A percentile compares a stretch with the other conserved stretches of the same genome.
Conservation (phyloP, 2,329 filamentous ascomycete genomes). For the Mycosphaerella sp. region DNA sequence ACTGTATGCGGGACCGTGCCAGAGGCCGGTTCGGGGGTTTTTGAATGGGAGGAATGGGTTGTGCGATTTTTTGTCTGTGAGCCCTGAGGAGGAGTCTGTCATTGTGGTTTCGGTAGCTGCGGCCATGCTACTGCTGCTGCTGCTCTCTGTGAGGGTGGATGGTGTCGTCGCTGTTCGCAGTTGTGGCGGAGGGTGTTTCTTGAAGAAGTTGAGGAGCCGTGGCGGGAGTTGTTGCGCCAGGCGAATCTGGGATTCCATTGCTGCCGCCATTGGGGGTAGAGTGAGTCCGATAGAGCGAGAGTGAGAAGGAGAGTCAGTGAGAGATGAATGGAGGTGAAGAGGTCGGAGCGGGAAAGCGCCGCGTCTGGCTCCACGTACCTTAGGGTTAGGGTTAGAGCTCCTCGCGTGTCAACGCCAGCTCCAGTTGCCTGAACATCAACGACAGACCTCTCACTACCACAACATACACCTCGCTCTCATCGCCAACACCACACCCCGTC, state of each 20-base stretch:
- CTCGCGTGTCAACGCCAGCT: constrained; percentile 5
- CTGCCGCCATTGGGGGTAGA: constrained; percentile 13
- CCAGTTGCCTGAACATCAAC: constrained; percentile 10
- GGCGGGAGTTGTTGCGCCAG: constrained; percentile 71
- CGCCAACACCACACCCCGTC: constrained; percentile 5
- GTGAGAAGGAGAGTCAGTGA: not conserved
- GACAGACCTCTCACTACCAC: not conserved
- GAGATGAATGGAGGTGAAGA: not conserved
- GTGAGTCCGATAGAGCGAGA: not conserved
- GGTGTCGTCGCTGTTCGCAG: constrained; percentile 8
- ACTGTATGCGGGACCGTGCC: constrained; percentile 78
- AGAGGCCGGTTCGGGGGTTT: constrained; percentile 71
- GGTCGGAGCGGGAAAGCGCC: too few relatives aligned
- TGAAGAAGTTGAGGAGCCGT: constrained; percentile 78
- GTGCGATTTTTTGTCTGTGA: constrained; percentile 33
- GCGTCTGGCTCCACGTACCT: not conserved
- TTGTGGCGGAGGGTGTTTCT: constrained; percentile 69
- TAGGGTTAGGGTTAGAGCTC: not conserved
- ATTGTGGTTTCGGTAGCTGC: constrained; percentile 25
- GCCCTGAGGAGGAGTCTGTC: constrained; percentile 20
- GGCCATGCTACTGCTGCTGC: constrained; percentile 22
- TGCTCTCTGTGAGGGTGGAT: not conserved
- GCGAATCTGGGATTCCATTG: constrained; percentile 36
- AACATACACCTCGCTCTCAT: not conserved
- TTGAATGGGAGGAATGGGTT: constrained; percentile 81